These are phyloP conservation scores for Histomonas meleagridis DNA, from an alignment of 208 protist species.

Conservation along the genomic window DNA sequence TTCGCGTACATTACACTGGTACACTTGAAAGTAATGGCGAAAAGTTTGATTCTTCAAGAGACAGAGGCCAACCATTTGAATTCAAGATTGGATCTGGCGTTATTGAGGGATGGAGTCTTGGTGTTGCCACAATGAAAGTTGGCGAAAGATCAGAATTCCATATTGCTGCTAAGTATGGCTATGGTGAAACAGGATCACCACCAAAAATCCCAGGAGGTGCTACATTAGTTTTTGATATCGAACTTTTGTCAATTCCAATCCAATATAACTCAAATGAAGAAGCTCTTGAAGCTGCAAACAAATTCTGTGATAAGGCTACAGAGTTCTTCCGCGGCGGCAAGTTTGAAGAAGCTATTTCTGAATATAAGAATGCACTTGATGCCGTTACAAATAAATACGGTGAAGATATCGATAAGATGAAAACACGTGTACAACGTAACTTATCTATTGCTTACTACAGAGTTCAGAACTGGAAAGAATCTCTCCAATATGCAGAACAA, in stretches of 20 bases:
- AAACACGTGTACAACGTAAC: not conserved
- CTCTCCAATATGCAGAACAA: not conserved
- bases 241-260: not conserved
- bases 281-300: not conserved
- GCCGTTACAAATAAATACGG: not conserved
- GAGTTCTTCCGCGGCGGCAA: not conserved
- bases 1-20: constrained; percentile 54
- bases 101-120: constrained; percentile 56
- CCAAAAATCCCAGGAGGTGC: constrained; percentile 45
- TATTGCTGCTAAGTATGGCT: constrained; percentile 38
- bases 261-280: not conserved
- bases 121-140: constrained; percentile 43
- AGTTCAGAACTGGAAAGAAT: not conserved
- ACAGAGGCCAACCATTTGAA: constrained; percentile 45
- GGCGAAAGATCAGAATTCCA: constrained; percentile 40
- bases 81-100: constrained; percentile 53
- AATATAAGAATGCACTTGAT: not conserved
- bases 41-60: constrained; percentile 52
- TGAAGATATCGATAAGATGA: not conserved
- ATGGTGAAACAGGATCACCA: constrained; percentile 41
- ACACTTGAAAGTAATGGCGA: constrained; percentile 51
- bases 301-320: not conserved
- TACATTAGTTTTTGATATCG: constrained; percentile 45
- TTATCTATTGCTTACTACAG: not conserved
- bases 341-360: not conserved